Evolutionary conservation across 148 eudicot genomes (phyloP).

Genomic region (Cornus controversa): DNA sequence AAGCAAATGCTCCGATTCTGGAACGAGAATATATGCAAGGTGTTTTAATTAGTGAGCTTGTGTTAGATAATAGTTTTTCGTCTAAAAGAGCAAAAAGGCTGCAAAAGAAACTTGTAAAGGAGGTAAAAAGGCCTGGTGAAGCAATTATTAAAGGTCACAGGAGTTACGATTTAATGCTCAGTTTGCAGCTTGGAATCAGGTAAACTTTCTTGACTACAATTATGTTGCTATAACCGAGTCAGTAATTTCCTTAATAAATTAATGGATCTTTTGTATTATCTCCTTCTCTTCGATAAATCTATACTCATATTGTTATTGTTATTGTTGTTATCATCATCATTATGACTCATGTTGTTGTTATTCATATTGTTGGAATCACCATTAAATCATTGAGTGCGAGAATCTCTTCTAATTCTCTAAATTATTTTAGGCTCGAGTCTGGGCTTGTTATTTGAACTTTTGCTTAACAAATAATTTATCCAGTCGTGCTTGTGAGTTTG

Average conservation of each 20-base stretch:
- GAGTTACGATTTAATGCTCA: constrained; percentile 97
- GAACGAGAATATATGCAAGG: constrained; percentile 99
- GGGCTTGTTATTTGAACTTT: not conserved
- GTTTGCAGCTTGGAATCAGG: constrained; percentile 99
- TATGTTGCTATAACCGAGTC: not conserved
- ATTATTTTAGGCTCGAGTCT: not conserved
- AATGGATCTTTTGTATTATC: not conserved
- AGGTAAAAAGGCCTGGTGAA: constrained; percentile 91
- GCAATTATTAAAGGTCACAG: constrained; percentile 94
- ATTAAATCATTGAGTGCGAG: not conserved
- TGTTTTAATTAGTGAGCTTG: constrained; percentile 86
- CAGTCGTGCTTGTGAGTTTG: not conserved
- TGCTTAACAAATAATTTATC: not conserved
- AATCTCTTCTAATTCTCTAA: not conserved
- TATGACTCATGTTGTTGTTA: not conserved
- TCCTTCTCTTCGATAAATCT: not conserved
- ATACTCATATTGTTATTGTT: not conserved
- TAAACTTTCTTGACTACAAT: constrained; percentile 23
- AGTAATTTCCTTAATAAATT: not conserved
- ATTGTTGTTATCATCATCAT: not conserved
- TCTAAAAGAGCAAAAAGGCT: constrained; percentile 67
- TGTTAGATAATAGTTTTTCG: constrained; percentile 54
- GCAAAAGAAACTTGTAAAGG: constrained; percentile 70
- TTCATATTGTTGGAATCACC: constrained; percentile 1
- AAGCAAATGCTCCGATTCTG: constrained; percentile 51